A percentile compares a stretch with the other conserved stretches of the same genome.
Evolutionary conservation across 371 early-diverging fungal genomes (phyloP).

Genomic region (Mortierella sp.): DNA sequence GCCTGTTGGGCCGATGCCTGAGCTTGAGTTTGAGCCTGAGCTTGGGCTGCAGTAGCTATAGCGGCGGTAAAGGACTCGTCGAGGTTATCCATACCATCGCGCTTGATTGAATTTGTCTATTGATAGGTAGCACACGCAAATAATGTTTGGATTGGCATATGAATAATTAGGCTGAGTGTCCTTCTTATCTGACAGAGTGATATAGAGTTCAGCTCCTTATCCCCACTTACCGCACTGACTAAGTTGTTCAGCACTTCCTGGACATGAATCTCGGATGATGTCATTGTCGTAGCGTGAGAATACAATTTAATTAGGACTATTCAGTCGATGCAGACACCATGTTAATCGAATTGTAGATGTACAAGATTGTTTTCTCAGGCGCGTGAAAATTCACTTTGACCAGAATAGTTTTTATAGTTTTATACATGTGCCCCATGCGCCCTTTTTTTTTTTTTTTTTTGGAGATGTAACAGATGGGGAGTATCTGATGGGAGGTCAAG

Average conservation of each 20-base stretch:
- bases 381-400: conserved; percentile 3
- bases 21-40: conserved; percentile 9
- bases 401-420: neutral
- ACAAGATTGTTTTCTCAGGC: neutral
- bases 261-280: conserved; percentile 42
- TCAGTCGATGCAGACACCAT: neutral
- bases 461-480: neutral
- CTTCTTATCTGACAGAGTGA: neutral
- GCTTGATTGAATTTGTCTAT: conserved; percentile 43
- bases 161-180: neutral
- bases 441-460: conserved; percentile 8
- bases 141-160: conserved; percentile 13
- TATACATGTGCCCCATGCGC: conserved; percentile 18
- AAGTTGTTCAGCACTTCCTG: conserved; percentile 51
- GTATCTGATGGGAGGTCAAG: neutral
- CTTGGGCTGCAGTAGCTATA: conserved; percentile 32
- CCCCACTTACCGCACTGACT: conserved; percentile 19
- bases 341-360: neutral
- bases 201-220: neutral
- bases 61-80: conserved; percentile 31
- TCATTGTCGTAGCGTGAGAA: conserved; percentile 12
- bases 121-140: neutral
- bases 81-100: conserved; percentile 24
- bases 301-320: neutral
- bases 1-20: conserved; percentile 3